Conservation (phyloP, 1,139 yeast species). For the Kluyveromyces sp. region DNA sequence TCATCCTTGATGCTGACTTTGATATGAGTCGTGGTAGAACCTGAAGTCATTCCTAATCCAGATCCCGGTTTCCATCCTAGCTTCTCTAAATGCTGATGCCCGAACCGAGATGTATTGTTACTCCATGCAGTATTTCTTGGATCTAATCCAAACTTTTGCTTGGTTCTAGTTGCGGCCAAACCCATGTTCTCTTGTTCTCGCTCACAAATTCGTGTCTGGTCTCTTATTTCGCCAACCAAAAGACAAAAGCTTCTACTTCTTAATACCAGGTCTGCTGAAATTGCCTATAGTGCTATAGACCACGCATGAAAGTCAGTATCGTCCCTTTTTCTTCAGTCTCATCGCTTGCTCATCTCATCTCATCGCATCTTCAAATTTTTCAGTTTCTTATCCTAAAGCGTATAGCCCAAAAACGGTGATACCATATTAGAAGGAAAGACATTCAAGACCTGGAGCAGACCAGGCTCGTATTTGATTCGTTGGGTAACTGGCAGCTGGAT, state of each 20-base stretch:
- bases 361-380: slow-evolving; percentile 4
- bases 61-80: slow-evolving; percentile 90
- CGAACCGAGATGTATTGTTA: slow-evolving; percentile 75
- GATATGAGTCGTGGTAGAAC: slow-evolving; percentile 67
- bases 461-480: too few relatives aligned
- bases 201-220: not conserved
- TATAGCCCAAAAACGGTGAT: not conserved
- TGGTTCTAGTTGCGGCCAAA: slow-evolving; percentile 74
- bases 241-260: not conserved
- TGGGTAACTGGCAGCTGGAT: too few relatives aligned
- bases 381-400: not conserved
- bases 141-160: slow-evolving; percentile 83
- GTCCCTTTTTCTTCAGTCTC: not conserved
- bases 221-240: not conserved
- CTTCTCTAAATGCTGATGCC: slow-evolving; percentile 74
- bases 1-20: slow-evolving; percentile 78
- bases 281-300: too few relatives aligned
- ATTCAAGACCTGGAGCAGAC: too few relatives aligned
- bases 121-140: slow-evolving; percentile 97
- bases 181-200: slow-evolving; percentile 48
- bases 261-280: too few relatives aligned
- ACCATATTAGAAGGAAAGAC: not conserved
- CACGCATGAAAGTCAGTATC: too few relatives aligned
- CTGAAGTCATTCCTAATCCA: slow-evolving; percentile 71
- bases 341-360: slow-evolving; percentile 9